These are phyloP conservation scores for Coriaria nepalensis DNA, from an alignment of 306 rosid genomes.

Conservation along the genomic window DNA sequence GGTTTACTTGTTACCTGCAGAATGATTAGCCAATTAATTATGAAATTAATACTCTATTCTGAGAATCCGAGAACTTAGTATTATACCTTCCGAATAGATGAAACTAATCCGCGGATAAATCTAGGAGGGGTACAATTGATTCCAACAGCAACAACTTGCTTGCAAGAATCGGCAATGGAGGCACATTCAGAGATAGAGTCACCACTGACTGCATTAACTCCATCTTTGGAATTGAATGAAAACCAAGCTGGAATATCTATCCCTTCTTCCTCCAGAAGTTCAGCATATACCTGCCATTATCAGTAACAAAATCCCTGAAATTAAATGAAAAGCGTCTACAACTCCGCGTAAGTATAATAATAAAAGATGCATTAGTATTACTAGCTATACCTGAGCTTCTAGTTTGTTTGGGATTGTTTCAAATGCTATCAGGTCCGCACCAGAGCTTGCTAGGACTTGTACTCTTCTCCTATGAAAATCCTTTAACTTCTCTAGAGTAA, in stretches of 20 bases:
- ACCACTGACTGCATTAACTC: constrained; percentile 52
- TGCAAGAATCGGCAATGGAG: constrained; percentile 55
- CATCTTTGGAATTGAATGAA: constrained; percentile 70
- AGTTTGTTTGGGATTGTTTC: constrained; percentile 78
- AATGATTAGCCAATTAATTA: constrained; percentile 10
- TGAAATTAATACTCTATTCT: too few species aligned
- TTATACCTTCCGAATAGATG: constrained; percentile 42
- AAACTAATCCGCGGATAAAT: constrained; percentile 54
- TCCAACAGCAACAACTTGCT: constrained; percentile 60
- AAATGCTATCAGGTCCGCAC: constrained; percentile 78
- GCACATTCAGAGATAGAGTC: constrained; percentile 68
- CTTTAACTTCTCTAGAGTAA: constrained; percentile 46
- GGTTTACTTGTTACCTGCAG: constrained; percentile 64
- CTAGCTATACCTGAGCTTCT: constrained; percentile 59
- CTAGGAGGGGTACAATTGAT: constrained; percentile 89
- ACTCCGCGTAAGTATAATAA: too few species aligned
- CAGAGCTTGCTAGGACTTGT: constrained; percentile 56
- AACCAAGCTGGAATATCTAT: constrained; percentile 77
- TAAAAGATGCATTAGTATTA: too few species aligned
- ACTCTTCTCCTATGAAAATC: constrained; percentile 74
- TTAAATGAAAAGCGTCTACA: not conserved
- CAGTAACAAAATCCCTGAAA: constrained; percentile 1
- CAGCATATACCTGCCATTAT: constrained; percentile 60
- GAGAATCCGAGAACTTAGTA: too few species aligned
- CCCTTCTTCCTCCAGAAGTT: constrained; percentile 64